Evolutionary conservation across 1,139 yeast genomes (phyloP), one percentile per base, ranked within the genome.

Genomic region (Pichia sp.): DNA sequence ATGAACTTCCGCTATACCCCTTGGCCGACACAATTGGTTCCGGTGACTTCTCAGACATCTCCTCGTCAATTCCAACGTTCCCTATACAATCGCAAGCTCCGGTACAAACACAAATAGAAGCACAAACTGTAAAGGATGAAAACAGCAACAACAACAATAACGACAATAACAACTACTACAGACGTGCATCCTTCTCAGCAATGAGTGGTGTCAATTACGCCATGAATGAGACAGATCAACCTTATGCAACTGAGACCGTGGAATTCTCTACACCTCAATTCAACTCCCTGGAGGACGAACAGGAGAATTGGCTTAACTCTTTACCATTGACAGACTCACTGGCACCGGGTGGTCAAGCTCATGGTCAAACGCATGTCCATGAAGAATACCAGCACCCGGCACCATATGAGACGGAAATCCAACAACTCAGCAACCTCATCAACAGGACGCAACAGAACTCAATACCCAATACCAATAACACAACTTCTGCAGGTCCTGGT

Each of bases 101-200:
- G n/a, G n/a, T n/a, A n/a, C n/a, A n/a, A n/a, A n/a, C n/a, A n/a
- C n/a, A n/a, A n/a, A n/a, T n/a, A n/a, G n/a, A n/a, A n/a, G n/a
- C n/a, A n/a, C n/a, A n/a, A n/a, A n/a, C n/a, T n/a, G n/a, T n/a
- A n/a, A n/a, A n/a, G n/a, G n/a, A n/a, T n/a, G n/a, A n/a, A n/a
- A n/a, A n/a, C n/a, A n/a, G 16, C 10, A 25, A 23, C 26, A n/a
- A 25, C 10, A 25, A 23, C 26, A 11, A 11, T 23, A 23, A 23
- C 26, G 13, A 23, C 3, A 23, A 23, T 15, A 5, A 11, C 8
- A 23, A 23, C 15, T 45, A 34, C 44, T 48, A 45, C 34, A 58
- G 88, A 44, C 73, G 87, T 32, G 80, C 83, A 1, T 81, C 91
- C 0, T 82, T 81, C 50, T 77, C 85, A 12, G 91, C 93, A 13